These are phyloP conservation scores for Vigna reflexopilosa DNA, from an alignment of 306 rosid species.

Conservation along the genomic window DNA sequence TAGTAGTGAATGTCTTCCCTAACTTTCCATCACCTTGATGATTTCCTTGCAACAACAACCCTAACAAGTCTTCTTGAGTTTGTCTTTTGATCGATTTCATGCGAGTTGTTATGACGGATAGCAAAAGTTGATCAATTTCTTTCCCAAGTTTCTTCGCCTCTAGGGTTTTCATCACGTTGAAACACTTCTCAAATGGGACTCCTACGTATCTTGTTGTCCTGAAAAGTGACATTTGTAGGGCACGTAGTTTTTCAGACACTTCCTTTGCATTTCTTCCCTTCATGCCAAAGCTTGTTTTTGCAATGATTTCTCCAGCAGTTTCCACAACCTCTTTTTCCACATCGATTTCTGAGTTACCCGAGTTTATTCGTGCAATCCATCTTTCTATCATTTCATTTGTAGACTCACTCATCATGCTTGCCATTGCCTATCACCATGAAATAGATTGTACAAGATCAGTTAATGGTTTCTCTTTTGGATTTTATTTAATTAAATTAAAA, in stretches of 20 bases:
- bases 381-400: constrained; percentile 67
- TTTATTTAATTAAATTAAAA: background rate
- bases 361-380: constrained; percentile 59
- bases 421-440: constrained; percentile 60
- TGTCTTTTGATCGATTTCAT: constrained; percentile 31
- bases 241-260: constrained; percentile 62
- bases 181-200: constrained; percentile 64
- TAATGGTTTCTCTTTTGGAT: background rate
- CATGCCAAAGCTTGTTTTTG: constrained; percentile 81
- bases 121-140: constrained; percentile 63
- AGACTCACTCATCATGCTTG: constrained; percentile 65
- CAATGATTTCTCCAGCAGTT: constrained; percentile 81
- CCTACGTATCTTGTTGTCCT: constrained; percentile 73
- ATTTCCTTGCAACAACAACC: constrained; percentile 62
- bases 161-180: constrained; percentile 58
- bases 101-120: constrained; percentile 48
- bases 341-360: constrained; percentile 63
- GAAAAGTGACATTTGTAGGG: constrained; percentile 73
- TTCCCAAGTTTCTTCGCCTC: constrained; percentile 70
- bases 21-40: constrained; percentile 36
- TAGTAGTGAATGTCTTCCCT: constrained; percentile 50
- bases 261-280: constrained; percentile 49
- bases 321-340: constrained; percentile 64
- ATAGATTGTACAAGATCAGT: too few relatives aligned
- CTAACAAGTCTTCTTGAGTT: constrained; percentile 58